Evolutionary conservation across 2,329 filamentous ascomycete genomes (phyloP), one percentile per base, ranked within the genome.

Genomic region (Thermothelomyces thermophilus): DNA sequence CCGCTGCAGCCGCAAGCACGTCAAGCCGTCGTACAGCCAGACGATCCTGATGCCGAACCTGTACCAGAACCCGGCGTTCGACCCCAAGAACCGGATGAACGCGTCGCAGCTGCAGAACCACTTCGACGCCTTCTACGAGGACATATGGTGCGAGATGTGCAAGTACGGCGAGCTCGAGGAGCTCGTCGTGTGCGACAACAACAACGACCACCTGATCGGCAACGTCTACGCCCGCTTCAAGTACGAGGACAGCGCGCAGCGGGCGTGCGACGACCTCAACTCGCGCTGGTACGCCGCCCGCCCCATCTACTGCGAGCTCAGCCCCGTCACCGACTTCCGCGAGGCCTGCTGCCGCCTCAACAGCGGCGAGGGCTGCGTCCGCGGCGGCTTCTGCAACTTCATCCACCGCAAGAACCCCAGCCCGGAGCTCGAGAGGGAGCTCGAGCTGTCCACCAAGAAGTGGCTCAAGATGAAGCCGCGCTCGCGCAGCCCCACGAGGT

Each of bases 181-280:
- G 73, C 81, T 98, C 11, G 93, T 98, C 11, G 91, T 98, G 2
- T 98, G 93, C 72, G 93, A 98, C 74, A 98, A 98, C 71, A 97
- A 97, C 72, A 98, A 98, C 72, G 93, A 98, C 67, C 91, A 98
- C 72, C 79, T 98, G 46, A 96, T 98, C 66, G 93, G 93, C 65
- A 98, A 98, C 71, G 93, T 98, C 64, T 98, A 98, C 75, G 93
- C 93, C 45, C 89, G 93, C 61, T 98, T 97, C 85, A 98, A 98
- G 73, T 98, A 97, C 79, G 93, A 98, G 78, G 93, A 98, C 70
- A 85, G 84, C 48, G 90, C 93, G 45, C 90, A 97, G 69, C 81
- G 83, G 57, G 93, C 93, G 54, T 96, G 91, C 77, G 93, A 97
- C 71, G 85, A 86, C 54, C 81, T 97, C 61, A 98, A 97, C 71